A percentile compares a stretch with the other conserved stretches of the same genome.
Evolutionary conservation across 2,329 filamentous ascomycete genomes (phyloP).

Genomic region (Fusarium duplospermum): DNA sequence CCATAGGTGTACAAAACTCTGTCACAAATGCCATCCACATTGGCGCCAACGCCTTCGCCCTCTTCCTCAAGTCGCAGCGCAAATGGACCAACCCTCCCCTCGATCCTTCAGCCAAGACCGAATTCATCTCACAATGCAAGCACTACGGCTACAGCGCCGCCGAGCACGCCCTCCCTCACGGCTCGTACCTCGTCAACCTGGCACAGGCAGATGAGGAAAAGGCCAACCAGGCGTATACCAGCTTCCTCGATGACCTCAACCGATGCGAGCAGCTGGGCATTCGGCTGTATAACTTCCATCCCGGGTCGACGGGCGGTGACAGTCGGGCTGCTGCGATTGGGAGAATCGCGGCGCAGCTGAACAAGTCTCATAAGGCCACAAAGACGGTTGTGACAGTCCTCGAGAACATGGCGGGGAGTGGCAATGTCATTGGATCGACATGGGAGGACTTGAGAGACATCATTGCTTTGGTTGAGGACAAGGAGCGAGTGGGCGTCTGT

Average conservation of each 20-base stretch:
- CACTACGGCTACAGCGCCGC: conserved; percentile 77
- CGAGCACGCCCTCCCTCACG: conserved; percentile 87
- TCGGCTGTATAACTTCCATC: conserved; percentile 96
- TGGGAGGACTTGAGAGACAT: conserved; percentile 91
- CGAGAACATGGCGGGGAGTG: conserved; percentile 94
- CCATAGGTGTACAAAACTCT: conserved; percentile 85
- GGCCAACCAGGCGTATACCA: conserved; percentile 84
- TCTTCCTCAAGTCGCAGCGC: conserved; percentile 95
- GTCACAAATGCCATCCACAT: conserved; percentile 82
- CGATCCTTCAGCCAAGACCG: conserved; percentile 71
- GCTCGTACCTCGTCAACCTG: conserved; percentile 96
- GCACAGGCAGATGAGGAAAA: conserved; percentile 85
- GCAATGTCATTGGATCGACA: conserved; percentile 85
- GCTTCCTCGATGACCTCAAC: conserved; percentile 88
- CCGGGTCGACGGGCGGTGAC: conserved; percentile 81
- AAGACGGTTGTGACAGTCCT: conserved; percentile 82
- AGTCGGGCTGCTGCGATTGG: conserved; percentile 76
- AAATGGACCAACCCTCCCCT: conserved; percentile 92
- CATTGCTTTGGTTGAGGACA: conserved; percentile 82
- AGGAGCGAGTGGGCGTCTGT: conserved; percentile 89
- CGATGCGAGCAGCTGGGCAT: conserved; percentile 91
- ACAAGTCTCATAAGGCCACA: conserved; percentile 82
- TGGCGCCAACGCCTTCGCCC: conserved; percentile 90
- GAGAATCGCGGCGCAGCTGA: conserved; percentile 85
- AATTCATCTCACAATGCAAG: conserved; percentile 77